These are phyloP conservation scores for Dalbergia cultrata DNA, from an alignment of 306 rosid species.

Conservation along the genomic window DNA sequence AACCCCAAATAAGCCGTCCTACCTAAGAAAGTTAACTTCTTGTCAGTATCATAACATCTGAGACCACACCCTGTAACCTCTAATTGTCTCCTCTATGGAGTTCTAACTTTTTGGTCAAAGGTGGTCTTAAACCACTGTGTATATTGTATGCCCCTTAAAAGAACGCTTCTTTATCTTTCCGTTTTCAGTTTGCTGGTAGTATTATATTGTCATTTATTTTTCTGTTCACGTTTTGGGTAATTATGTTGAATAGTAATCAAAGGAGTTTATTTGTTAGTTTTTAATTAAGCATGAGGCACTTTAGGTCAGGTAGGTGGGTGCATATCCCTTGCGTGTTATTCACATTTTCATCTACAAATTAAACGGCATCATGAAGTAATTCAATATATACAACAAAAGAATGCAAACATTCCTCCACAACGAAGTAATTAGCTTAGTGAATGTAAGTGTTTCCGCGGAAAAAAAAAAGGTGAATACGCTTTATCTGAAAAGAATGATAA, in stretches of 20 bases:
- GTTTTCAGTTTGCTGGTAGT: constrained; percentile 35
- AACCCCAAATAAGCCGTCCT: constrained; percentile 57
- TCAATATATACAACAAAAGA: not conserved
- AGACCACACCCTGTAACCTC: constrained; percentile 75
- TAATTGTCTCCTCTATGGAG: constrained; percentile 77
- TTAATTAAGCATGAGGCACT: constrained; percentile 29
- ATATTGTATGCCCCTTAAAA: constrained; percentile 38
- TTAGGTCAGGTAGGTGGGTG: constrained; percentile 16
- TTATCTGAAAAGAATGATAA: not conserved
- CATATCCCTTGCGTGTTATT: constrained; percentile 40
- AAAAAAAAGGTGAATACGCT: not conserved
- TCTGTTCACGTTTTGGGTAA: constrained; percentile 28
- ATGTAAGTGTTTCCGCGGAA: not conserved
- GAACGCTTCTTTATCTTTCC: constrained; percentile 42
- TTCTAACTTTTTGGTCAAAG: constrained; percentile 66
- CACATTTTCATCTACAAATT: constrained; percentile 28
- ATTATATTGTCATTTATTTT: constrained; percentile 16
- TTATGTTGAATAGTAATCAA: not conserved
- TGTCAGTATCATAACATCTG: constrained; percentile 69
- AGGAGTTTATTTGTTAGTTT: not conserved
- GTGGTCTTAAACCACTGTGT: constrained; percentile 45
- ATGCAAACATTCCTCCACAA: not conserved
- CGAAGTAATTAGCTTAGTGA: not conserved
- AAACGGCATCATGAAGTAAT: not conserved
- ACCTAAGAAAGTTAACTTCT: constrained; percentile 56